phyloP scores from a whole-genome alignment of 345 rosid species.

The Durio zibethinus region DNA sequence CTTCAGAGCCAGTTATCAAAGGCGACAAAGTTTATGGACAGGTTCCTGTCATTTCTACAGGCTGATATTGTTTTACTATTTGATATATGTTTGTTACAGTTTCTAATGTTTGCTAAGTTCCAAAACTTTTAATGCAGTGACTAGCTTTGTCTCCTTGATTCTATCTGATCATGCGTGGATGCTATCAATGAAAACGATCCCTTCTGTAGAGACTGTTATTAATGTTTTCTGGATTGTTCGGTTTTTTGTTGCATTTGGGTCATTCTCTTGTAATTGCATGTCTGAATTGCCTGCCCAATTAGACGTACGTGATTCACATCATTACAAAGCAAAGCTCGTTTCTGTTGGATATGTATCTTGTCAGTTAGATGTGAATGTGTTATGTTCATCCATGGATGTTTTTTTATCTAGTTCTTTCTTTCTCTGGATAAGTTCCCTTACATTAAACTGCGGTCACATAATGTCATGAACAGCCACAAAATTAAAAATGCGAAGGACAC shows the following conservation, averaged over 20 bases:
- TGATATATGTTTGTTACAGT: not conserved
- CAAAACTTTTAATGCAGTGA: not conserved
- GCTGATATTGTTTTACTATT: not conserved
- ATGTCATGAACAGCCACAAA: not conserved
- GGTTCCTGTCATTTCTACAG: not conserved
- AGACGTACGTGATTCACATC: not conserved
- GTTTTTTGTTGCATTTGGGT: not conserved
- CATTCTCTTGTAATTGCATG: not conserved
- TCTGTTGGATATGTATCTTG: not conserved
- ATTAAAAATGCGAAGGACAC: not conserved
- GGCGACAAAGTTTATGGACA: not conserved
- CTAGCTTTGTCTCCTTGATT: not conserved
- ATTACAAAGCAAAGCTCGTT: not conserved
- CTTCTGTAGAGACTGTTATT: not conserved
- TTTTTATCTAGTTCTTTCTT: too few relatives aligned
- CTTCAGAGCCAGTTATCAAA: not conserved
- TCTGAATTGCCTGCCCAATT: not conserved
- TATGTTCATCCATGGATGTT: not conserved
- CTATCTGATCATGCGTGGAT: not conserved
- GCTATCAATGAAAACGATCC: not conserved
- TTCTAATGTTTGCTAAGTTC: conserved; percentile 1
- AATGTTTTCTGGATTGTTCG: not conserved
- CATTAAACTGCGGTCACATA: too few relatives aligned
- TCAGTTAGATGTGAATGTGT: too few relatives aligned
- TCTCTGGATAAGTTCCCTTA: not conserved